Conservation (phyloP, 495 filamentous ascomycete genomes). For the Hypoxylon lenormandii region DNA sequence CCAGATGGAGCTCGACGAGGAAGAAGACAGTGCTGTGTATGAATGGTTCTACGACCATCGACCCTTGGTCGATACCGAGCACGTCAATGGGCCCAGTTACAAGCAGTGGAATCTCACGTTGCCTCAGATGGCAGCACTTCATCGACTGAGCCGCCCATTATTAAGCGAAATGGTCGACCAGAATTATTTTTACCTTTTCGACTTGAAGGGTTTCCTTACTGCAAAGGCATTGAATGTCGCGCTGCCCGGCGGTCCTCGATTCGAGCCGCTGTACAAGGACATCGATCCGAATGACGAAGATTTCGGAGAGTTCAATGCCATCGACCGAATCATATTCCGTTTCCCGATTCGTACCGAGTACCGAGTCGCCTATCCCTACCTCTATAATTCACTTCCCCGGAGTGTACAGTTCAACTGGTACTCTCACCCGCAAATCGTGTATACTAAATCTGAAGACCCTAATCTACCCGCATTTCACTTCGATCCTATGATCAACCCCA, state of each 20-base stretch:
- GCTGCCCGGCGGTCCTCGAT: constrained; percentile 94
- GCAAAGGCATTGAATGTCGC: constrained; percentile 98
- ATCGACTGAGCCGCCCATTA: constrained; percentile 90
- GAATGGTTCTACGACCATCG: constrained; percentile 99
- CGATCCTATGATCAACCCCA: constrained; percentile 96
- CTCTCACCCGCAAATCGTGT: constrained; percentile 92
- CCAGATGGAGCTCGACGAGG: constrained; percentile 97
- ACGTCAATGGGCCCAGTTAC: constrained; percentile 97
- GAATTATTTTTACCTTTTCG: constrained; percentile 99
- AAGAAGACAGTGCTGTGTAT: constrained; percentile 89
- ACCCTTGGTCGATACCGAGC: constrained; percentile 87
- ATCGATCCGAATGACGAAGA: constrained; percentile 99
- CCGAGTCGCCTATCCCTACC: constrained; percentile 89
- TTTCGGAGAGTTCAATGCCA: constrained; percentile 99
- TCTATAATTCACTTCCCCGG: constrained; percentile 95
- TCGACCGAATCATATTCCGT: constrained; percentile 99
- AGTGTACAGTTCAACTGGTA: constrained; percentile 95
- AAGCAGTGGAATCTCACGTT: constrained; percentile 94
- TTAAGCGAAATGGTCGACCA: constrained; percentile 92
- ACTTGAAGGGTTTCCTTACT: constrained; percentile 92
- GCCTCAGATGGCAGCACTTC: constrained; percentile 95
- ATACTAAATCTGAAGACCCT: constrained; percentile 86
- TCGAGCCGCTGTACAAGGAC: constrained; percentile 98
- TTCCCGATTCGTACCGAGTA: constrained; percentile 96
- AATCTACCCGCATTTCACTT: constrained; percentile 97